Evolutionary conservation across 495 filamentous ascomycete genomes (phyloP), one percentile per base, ranked within the genome.

Genomic region (Lophiotrema nucula): DNA sequence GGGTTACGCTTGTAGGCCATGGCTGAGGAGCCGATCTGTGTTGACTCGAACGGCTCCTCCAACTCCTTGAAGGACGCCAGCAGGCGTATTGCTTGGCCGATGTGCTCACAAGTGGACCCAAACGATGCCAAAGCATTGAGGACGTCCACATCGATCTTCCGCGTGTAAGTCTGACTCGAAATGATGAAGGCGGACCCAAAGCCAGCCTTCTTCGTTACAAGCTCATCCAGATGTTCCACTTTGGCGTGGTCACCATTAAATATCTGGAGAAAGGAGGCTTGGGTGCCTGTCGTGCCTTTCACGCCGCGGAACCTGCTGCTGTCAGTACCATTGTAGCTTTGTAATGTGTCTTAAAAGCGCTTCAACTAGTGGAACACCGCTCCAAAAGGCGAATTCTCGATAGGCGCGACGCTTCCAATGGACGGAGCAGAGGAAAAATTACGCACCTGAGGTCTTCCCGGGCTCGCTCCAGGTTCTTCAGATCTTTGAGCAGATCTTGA

Each of bases 1-100:
- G 88, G 88, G 73, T 95, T 95, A 45, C 87, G 79, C 76, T 96
- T 97, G 76, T 93, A 97, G 8, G 90, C 90, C 88, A 72, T 74
- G 26, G 66, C 66, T 19, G 60, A 62, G 2, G 60, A 65, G 23
- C 58, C 65, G 37, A 89, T 89, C 65, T 90, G 87, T 57, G 80
- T 77, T 58, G 81, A 87, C 74, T 96, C 92, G 53, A 95, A 93
- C 1, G 92, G 92, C 77, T 96, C 92, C 71, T 97, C 91, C 59
- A 95, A 77, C 74, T 93, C 87, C 76, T 93, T 90, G 48, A 80
- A 77, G 56, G 80, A 78, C 2, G 88, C 88, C n/a, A 95, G 76
- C 66, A 90, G 88, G 25, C 90, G 80, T 57, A 95, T 88, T 64
- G 92, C 89, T 55, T 79, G 78, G 51, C 70, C 84, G 45, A 92